phyloP scores from a whole-genome alignment of 2,329 filamentous ascomycete species.

The Trichoderma citrinoviride region DNA sequence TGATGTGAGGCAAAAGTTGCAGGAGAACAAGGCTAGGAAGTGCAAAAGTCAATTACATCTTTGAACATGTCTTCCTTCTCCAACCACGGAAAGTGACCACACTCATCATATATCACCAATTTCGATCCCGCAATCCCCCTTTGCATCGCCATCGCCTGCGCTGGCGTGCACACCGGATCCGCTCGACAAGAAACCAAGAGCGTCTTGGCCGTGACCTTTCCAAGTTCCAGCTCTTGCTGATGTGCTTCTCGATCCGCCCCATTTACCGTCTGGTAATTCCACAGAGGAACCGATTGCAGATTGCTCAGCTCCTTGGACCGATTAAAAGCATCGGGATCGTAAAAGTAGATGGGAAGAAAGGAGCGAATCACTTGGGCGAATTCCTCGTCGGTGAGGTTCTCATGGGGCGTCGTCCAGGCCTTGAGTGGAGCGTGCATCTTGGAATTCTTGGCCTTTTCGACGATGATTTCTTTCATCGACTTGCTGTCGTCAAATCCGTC shows the following conservation, averaged over 20 bases:
- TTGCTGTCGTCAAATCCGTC: neutral
- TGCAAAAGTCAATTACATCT: neutral
- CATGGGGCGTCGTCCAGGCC: neutral
- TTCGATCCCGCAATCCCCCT: neutral
- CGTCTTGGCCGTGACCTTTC: neutral
- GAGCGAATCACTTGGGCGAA: neutral
- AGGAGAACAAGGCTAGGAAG: neutral
- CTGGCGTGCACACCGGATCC: constrained; percentile 3
- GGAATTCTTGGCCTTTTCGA: neutral
- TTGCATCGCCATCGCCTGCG: neutral
- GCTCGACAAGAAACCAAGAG: neutral
- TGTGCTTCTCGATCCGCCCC: neutral
- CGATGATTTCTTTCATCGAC: neutral
- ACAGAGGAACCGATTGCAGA: neutral
- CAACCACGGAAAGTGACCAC: constrained; percentile 7
- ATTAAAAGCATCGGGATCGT: neutral
- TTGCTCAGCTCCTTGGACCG: neutral
- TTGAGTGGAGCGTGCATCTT: constrained; percentile 2
- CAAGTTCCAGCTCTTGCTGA: neutral
- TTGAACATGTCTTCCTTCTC: neutral
- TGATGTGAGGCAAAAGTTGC: too few relatives aligned
- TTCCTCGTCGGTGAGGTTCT: neutral
- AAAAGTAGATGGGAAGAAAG: constrained; percentile 1
- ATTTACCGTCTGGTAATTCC: neutral
- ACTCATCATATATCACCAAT: neutral